Evolutionary conservation across 2,329 filamentous ascomycete species (phyloP).

Genomic region (Sodiomyces alkalinus): DNA sequence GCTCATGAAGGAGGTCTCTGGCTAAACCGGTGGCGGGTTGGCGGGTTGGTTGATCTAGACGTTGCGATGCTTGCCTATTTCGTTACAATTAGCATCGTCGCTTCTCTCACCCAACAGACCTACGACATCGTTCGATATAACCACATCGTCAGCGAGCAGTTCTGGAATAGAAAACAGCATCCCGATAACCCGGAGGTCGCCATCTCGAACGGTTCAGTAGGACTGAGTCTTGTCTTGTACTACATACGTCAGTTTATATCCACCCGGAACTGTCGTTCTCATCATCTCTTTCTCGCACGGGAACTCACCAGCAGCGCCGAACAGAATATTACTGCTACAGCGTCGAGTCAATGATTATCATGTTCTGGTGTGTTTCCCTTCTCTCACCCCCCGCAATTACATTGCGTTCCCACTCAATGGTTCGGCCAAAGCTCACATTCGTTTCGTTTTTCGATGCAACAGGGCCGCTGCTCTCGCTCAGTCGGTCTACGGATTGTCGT

Average conservation of each 20-base stretch:
- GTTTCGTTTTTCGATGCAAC: background rate
- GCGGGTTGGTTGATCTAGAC: too few relatives aligned
- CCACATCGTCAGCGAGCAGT: conserved; percentile 23
- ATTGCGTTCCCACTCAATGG: too few relatives aligned
- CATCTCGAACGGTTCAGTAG: conserved; percentile 23
- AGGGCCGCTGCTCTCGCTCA: conserved; percentile 1
- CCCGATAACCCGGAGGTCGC: conserved; percentile 23
- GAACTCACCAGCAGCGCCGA: too few relatives aligned
- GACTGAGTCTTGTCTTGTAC: conserved; percentile 26
- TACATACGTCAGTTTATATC: conserved; percentile 26
- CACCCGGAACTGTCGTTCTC: conserved; percentile 3
- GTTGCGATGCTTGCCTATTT: too few relatives aligned
- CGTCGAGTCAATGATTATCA: conserved; percentile 27
- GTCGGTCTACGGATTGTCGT: conserved; percentile 3
- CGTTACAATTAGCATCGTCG: conserved; percentile 20
- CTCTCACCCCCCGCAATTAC: too few relatives aligned
- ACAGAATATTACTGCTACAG: conserved; percentile 35
- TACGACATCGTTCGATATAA: conserved; percentile 24
- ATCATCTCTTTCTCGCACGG: too few relatives aligned
- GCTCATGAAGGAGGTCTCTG: conserved; percentile 2
- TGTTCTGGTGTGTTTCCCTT: conserved; percentile 24
- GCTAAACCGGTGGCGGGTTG: too few relatives aligned
- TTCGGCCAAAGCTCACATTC: too few relatives aligned
- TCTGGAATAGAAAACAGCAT: conserved; percentile 17
- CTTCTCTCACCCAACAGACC: conserved; percentile 25